phyloP scores from a whole-genome alignment of 106 monocot species.

The Apostasia shenzhenica region DNA sequence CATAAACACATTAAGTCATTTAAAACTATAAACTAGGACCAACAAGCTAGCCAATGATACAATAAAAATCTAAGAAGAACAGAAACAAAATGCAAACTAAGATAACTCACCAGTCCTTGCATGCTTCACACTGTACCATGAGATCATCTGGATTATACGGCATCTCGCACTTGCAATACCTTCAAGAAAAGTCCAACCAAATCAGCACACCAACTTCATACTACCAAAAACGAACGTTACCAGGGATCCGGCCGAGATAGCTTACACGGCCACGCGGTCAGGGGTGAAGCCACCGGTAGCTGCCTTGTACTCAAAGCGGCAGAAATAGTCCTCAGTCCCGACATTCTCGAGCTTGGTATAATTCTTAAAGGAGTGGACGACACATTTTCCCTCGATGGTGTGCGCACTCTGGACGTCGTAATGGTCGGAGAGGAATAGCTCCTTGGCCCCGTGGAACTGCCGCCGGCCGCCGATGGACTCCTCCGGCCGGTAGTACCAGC shows the following conservation, averaged over 20 bases:
- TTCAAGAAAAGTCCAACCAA: neutral
- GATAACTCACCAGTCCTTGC: slow-evolving; percentile 24
- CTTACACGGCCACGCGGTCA: slow-evolving; percentile 27
- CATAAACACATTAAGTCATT: neutral
- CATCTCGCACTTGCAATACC: slow-evolving; percentile 34
- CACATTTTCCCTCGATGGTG: slow-evolving; percentile 25
- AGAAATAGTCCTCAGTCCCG: slow-evolving; percentile 19
- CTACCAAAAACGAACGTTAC: neutral
- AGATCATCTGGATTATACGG: slow-evolving; percentile 29
- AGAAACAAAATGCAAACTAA: neutral
- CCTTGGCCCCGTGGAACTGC: slow-evolving; percentile 25
- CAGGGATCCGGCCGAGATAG: neutral
- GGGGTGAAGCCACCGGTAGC: slow-evolving; percentile 27
- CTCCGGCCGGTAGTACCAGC: slow-evolving; percentile 31
- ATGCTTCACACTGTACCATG: slow-evolving; percentile 28
- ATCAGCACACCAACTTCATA: neutral
- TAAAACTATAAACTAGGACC: neutral
- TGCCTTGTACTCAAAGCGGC: slow-evolving; percentile 29
- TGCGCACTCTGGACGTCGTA: slow-evolving; percentile 31
- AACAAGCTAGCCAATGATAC: neutral
- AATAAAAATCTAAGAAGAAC: neutral
- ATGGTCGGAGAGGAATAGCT: slow-evolving; percentile 23
- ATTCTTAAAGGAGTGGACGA: slow-evolving; percentile 29
- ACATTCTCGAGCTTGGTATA: slow-evolving; percentile 30
- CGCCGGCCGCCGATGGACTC: slow-evolving; percentile 21